These are phyloP conservation scores for Abrus pulchellus DNA, from an alignment of 306 rosid species.

Conservation along the genomic window DNA sequence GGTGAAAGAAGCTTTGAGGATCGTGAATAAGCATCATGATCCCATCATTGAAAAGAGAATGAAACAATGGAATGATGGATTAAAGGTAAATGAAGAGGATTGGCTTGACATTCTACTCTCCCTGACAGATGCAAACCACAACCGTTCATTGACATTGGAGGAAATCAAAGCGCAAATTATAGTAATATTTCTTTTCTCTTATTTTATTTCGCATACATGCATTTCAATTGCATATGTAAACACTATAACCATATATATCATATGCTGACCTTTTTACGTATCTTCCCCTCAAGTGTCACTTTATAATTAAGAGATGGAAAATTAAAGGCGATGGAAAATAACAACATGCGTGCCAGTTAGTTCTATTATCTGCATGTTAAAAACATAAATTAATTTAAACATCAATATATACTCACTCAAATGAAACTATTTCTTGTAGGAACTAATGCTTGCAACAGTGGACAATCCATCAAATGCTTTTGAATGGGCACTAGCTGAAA, in stretches of 20 bases:
- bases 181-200: conserved; percentile 8
- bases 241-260: not conserved
- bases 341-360: no score
- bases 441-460: conserved; percentile 43
- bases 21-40: conserved; percentile 45
- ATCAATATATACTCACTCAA: not conserved
- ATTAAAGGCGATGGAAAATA: no score
- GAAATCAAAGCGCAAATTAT: conserved; percentile 59
- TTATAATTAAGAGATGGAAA: not conserved
- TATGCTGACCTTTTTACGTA: not conserved
- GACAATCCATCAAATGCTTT: conserved; percentile 58
- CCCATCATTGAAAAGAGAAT: conserved; percentile 50
- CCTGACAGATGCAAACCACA: conserved; percentile 32
- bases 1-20: conserved; percentile 40
- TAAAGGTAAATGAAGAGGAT: conserved; percentile 48
- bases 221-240: not conserved
- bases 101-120: conserved; percentile 61
- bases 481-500: conserved; percentile 65
- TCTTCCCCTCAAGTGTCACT: not conserved
- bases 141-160: conserved; percentile 42
- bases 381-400: not conserved
- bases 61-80: conserved; percentile 49
- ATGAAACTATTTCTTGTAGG: conserved; percentile 38
- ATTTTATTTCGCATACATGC: not conserved
- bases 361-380: not conserved